Base-by-base conservation (phyloP, 2,329 filamentous ascomycete genomes). In the Thielaviopsis populi region DNA sequence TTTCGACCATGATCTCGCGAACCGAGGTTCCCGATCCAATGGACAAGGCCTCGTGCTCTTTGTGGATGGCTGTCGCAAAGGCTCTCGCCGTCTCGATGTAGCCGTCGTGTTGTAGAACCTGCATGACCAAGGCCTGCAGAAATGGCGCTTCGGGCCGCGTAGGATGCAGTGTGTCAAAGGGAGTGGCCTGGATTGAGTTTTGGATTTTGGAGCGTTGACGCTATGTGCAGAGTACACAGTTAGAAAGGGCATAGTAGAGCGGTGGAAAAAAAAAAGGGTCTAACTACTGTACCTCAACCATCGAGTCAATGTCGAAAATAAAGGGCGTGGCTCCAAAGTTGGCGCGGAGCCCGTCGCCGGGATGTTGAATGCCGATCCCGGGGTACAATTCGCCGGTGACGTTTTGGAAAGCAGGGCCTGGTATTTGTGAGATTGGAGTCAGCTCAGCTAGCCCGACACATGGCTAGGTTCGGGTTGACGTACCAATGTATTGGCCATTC, bases 41-140 rank as follows among this genome's bases (percentile, higher is more conserved):
- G 67, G 81, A 82, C 64, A 96, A 75, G 8, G 88, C 84, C 69
- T 82, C 77, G 69, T 88, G 86, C 72, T 96, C 89, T 17, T 81
- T 77, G 63, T 83, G 81, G 30, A 95, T 84, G 70, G 97, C 92
- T 69, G 87, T 80, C 2, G 88, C 85, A 77, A 99, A 97, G 0
- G 89, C 90, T 67, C 86, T 83, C 8, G 91, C 91, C 0, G 92
- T 96, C 68, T 96, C 92, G 7, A 96, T 87, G 69, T 96, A 97
- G 66, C 94, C 94, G 70, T 97, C 94, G 69, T 97, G 92, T 43
- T 91, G 88, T 15, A 99, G 77, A 69, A 95, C 97, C 74, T 96
- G 91, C 46, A 91, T 80, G 19, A 85, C 81, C 77, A 80, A 63
- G 40, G n/a, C 40, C 13, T 10, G 19, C 10, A 46, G n/a, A 2